Conservation (phyloP, 257 asterid genomes). For the Sherardia arvensis region DNA sequence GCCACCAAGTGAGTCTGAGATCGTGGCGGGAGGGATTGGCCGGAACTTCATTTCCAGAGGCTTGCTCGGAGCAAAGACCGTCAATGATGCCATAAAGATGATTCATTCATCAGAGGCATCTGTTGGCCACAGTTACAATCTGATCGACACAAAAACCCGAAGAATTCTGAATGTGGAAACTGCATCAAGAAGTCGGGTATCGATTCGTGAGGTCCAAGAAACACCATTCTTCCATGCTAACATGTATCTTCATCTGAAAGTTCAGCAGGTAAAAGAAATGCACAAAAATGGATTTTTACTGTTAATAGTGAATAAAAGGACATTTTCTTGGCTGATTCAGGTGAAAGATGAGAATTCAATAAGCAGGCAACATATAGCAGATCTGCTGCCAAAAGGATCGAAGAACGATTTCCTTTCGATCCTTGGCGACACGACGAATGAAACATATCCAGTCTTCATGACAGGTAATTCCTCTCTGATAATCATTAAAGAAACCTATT, state of each 20-base stretch:
- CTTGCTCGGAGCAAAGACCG: slow-evolving; percentile 64
- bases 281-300: neutral
- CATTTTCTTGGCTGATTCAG: slow-evolving; percentile 29
- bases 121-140: slow-evolving; percentile 78
- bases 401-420: slow-evolving; percentile 52
- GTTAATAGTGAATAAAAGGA: too few relatives aligned
- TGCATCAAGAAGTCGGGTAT: slow-evolving; percentile 64
- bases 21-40: slow-evolving; percentile 61
- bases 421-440: slow-evolving; percentile 46
- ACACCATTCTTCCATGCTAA: slow-evolving; percentile 87
- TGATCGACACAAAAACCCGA: slow-evolving; percentile 45
- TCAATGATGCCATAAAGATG: slow-evolving; percentile 62
- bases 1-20: slow-evolving; percentile 66
- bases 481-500: too few relatives aligned
- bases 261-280: slow-evolving; percentile 55
- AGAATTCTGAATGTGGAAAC: slow-evolving; percentile 81
- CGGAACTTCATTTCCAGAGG: slow-evolving; percentile 77
- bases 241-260: slow-evolving; percentile 74
- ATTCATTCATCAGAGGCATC: slow-evolving; percentile 56
- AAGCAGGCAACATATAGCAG: slow-evolving; percentile 64
- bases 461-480: slow-evolving; percentile 29
- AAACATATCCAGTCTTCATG: slow-evolving; percentile 68
- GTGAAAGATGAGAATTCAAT: slow-evolving; percentile 59
- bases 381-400: slow-evolving; percentile 45
- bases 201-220: slow-evolving; percentile 48